Evolutionary conservation across 2,329 filamentous ascomycete genomes (phyloP), one percentile per base, ranked within the genome.

Genomic region (Trichoderma koningii): DNA sequence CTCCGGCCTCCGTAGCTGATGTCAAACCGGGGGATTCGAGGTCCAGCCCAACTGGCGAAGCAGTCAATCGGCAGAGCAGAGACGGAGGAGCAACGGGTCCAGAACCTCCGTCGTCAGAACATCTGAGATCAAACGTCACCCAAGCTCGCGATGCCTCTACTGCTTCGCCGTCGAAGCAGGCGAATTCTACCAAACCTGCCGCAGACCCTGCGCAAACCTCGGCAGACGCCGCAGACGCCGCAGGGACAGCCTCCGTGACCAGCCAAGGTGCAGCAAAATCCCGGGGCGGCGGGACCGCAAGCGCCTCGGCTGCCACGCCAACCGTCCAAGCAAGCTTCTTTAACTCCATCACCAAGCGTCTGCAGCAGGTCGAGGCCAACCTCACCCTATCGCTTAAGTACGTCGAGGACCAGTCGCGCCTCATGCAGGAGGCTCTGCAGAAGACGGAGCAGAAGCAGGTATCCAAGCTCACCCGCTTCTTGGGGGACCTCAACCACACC

Each of bases 251-350:
- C 12, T 45, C 57, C 3, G 57, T 57, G 17, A 23, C 38, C 19
- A 55, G 26, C 48, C 30, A 26, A 7, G 50, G 50, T 2, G 21
- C 50, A 14, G 50, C 28, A 7, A 52, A 52, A 14, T 23, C 50
- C 4, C 50, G 52, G 76, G 76, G 65, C 68, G 72, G 68, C 26
- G 72, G 70, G n/a, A 73, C 75, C 1, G 59, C 67, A 7, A 69
- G 69, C 9, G 70, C 73, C 6, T 62, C 74, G 3, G 56, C 71
- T 3, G 73, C 74, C 30, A 85, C 87, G 0, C 93, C 94, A 2
- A 93, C 93, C 0, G 95, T 96, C 1, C 95, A 99, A 76, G 95
- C 99, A 75, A 95, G 91, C 1, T 98, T 99, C 77, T 99, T 97
- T 84, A 98, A 98, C 76, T 92, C 93, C 4, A 89, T 98, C 9